These are phyloP conservation scores for Fusarium longipes DNA, from an alignment of 2,329 filamentous ascomycete genomes.

Conservation along the genomic window DNA sequence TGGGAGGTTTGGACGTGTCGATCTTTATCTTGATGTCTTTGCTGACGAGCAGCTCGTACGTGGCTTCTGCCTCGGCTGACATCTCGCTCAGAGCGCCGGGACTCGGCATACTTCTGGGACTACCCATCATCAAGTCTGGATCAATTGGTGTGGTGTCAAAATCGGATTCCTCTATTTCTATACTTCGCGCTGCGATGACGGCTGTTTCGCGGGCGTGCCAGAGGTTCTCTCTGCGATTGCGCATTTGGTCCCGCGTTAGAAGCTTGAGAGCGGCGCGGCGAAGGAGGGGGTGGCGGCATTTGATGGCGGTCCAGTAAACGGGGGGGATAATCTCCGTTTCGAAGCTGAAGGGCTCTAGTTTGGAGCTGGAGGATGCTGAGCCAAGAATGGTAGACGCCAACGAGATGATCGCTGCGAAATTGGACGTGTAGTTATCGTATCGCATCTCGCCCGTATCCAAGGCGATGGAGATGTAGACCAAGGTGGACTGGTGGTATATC, in stretches of 20 bases:
- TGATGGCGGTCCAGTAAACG: conserved; percentile 55
- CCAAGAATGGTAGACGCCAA: conserved; percentile 48
- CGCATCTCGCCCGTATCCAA: conserved; percentile 48
- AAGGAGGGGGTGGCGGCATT: conserved; percentile 56
- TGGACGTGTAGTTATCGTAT: conserved; percentile 51
- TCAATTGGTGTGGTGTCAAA: background rate
- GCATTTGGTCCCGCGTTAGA: conserved; percentile 48
- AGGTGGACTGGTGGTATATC: conserved; percentile 52
- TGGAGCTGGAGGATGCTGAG: conserved; percentile 16
- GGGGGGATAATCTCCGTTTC: conserved; percentile 57
- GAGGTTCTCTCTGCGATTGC: conserved; percentile 53
- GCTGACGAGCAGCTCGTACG: background rate
- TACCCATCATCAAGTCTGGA: background rate
- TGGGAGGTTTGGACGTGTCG: conserved; percentile 15
- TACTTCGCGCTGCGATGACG: conserved; percentile 50
- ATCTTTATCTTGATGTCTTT: conserved; percentile 25
- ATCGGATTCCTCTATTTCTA: conserved; percentile 51
- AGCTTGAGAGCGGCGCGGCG: conserved; percentile 54
- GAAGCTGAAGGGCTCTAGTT: conserved; percentile 52
- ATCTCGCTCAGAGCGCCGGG: background rate
- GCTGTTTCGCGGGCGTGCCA: conserved; percentile 53
- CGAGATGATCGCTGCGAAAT: conserved; percentile 54
- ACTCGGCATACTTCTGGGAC: background rate
- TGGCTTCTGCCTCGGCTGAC: background rate
- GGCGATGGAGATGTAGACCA: conserved; percentile 50